These are phyloP conservation scores for Fraxinus greggii DNA, from an alignment of 305 asterid genomes.

Conservation along the genomic window DNA sequence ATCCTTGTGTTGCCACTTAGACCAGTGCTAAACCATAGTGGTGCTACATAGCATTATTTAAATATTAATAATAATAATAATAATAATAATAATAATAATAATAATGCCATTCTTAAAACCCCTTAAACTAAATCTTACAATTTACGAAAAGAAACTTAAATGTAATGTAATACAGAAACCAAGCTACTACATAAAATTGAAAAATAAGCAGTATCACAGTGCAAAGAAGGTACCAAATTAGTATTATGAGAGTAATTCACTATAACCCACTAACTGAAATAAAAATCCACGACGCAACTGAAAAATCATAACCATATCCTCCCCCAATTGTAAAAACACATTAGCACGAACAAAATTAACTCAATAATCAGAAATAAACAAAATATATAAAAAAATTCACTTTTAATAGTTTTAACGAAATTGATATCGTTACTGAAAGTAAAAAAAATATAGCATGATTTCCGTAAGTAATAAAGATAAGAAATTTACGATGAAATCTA, in stretches of 20 bases:
- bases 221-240: not conserved
- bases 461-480: not conserved
- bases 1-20: not conserved
- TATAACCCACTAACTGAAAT: not conserved
- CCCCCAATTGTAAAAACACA: not conserved
- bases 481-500: not conserved
- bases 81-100: no score
- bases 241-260: not conserved
- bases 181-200: not conserved
- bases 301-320: not conserved
- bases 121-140: not conserved
- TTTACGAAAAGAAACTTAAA: not conserved
- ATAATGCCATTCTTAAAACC: not conserved
- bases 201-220: not conserved
- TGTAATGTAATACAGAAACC: not conserved
- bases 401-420: not conserved
- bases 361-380: not conserved
- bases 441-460: not conserved
- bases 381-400: not conserved
- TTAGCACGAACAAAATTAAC: not conserved
- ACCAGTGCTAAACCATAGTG: not conserved
- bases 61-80: no score
- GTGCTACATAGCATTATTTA: not conserved
- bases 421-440: not conserved
- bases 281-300: not conserved